Percentiles rank a stretch among this genome's conserved stretches.
Evolutionary conservation across 306 rosid genomes (phyloP).

Genomic region (Pachyrhizus erosus): DNA sequence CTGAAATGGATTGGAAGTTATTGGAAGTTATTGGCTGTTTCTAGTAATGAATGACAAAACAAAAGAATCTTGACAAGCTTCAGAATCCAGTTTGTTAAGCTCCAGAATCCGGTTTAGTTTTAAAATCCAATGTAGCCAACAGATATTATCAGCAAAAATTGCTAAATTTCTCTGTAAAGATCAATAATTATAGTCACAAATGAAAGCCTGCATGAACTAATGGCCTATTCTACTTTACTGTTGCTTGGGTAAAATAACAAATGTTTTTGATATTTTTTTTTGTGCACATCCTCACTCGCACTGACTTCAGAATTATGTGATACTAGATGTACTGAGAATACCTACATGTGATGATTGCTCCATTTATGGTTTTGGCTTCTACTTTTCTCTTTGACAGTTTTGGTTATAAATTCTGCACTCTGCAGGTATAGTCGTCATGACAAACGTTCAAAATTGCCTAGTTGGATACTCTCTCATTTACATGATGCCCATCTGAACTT

Average conservation of each 20-base stretch:
- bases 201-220: neutral
- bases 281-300: neutral
- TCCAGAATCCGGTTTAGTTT: no score
- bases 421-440: slow-evolving; percentile 97
- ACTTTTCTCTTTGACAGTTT: neutral
- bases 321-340: neutral
- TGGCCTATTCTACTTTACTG: neutral
- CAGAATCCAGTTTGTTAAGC: neutral
- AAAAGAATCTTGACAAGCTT: neutral
- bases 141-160: neutral
- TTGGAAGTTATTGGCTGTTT: neutral
- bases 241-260: neutral
- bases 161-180: slow-evolving; percentile 7
- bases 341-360: slow-evolving; percentile 13
- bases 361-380: slow-evolving; percentile 17
- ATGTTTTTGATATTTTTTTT: neutral
- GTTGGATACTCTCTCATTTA: slow-evolving; percentile 92
- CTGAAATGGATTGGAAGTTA: slow-evolving; percentile 16
- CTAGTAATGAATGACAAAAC: neutral
- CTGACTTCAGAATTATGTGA: neutral
- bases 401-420: slow-evolving; percentile 44
- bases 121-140: neutral
- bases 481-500: slow-evolving; percentile 93
- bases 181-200: neutral
- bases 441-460: slow-evolving; percentile 92